These are phyloP conservation scores for Thyridium curvatum DNA, from an alignment of 2,329 filamentous ascomycete species.

Conservation along the genomic window DNA sequence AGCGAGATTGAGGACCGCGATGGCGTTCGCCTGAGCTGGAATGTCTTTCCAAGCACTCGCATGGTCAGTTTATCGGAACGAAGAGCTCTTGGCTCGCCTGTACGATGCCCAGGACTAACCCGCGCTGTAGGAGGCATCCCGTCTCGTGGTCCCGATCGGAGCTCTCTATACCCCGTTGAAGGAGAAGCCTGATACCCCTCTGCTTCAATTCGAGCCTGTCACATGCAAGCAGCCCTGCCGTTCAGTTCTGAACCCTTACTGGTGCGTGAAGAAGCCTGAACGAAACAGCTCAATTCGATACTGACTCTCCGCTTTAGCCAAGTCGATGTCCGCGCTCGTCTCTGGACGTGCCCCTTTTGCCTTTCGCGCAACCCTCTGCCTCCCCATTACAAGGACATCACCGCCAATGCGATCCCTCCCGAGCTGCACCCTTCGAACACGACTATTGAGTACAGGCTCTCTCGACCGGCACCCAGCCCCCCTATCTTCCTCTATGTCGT, in stretches of 20 bases:
- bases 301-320: constrained; percentile 46
- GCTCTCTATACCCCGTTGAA: constrained; percentile 94
- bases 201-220: constrained; percentile 93
- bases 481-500: constrained; percentile 86
- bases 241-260: constrained; percentile 94
- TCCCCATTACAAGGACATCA: constrained; percentile 86
- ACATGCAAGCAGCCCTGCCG: constrained; percentile 95
- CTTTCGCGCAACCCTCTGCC: constrained; percentile 77
- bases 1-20: constrained; percentile 94
- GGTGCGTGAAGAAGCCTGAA: constrained; percentile 47
- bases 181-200: constrained; percentile 82
- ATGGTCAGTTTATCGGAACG: constrained; percentile 58
- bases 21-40: constrained; percentile 95
- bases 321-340: constrained; percentile 74
- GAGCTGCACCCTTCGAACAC: constrained; percentile 78
- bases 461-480: constrained; percentile 74
- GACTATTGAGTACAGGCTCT: constrained; percentile 83
- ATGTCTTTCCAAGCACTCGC: constrained; percentile 94
- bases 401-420: constrained; percentile 72
- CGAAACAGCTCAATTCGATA: constrained; percentile 1
- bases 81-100: too few species aligned
- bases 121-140: constrained; percentile 70
- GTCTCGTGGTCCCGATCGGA: constrained; percentile 91
- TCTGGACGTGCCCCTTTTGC: constrained; percentile 89
- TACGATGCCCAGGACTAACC: too few species aligned